Evolutionary conservation across 1,139 yeast species (phyloP), one percentile per base, ranked within the genome.

Genomic region (Zygoascus sp.): DNA sequence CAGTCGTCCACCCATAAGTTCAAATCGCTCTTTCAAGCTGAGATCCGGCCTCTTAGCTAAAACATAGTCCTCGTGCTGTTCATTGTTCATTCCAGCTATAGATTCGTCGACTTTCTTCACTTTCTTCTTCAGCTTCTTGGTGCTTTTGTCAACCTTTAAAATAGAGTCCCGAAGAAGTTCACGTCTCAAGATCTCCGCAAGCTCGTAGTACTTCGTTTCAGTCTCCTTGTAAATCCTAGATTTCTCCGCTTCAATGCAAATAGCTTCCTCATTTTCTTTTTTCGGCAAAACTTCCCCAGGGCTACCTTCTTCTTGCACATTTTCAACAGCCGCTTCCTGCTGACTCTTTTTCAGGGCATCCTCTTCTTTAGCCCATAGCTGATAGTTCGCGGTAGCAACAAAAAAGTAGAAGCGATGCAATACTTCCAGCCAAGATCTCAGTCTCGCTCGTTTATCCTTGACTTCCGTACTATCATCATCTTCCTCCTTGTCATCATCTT

Each of bases 351-450:
- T 4, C 62, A 61, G 21, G 53, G 43, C 5, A 20, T 48, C 30
- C 11, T 34, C 42, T n/a, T 43, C 25, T 20, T 35, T 30, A 11
- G 27, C 42, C 19, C 35, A 73, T 36, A 73, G 64, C 58, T 84
- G 89, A 57, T 79, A 90, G 61, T 85, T 81, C 0, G 89, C 82
- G 0, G 96, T 83, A 0, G 89, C 98, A 35, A 85, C 69, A 53
- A 88, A 77, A 60, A 89, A 90, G 59, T 77, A 83, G 43, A 83
- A 76, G 47, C 89, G 81, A 62, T 90, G 97, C 19, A 85, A 66
- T 11, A 79, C 61, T 44, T 88, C 84, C 44, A 73, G 61, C 77
- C 84, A 80, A 1, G 62, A 47, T 20, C 62, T 40, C 32, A 59
- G 50, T n/a, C 63, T 59, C 6, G 61, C 59, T 32, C 57, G 42